Evolutionary conservation across 176 grass and related monocot species (phyloP), one percentile per base, ranked within the genome.

Genomic region (Cocos nucifera): DNA sequence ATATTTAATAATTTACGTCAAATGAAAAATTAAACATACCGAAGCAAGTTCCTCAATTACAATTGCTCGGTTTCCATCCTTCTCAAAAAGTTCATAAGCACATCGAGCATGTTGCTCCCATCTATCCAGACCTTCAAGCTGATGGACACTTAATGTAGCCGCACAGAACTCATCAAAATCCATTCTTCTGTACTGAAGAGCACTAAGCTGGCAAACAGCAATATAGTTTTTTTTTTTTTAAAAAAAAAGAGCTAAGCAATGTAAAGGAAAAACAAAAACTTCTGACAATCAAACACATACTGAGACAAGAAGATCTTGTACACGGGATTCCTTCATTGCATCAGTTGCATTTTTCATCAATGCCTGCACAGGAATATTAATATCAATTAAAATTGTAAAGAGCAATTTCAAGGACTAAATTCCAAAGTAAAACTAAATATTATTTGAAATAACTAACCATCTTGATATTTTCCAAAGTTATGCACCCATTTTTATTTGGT

Each of bases 171-270:
- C 87, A 51, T 90, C 78, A 17, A 90, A 90, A 56, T 86, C 82
- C 87, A 90, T 79, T 77, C 82, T 82, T 86, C 87, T 90, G 69
- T 90, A 90, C 63, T 90, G 87, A 77, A 90, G 79, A 54, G 73
- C 75, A 4, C 76, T 86, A 62, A 90, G 65, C 87, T 86, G 79
- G 63, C 35, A 44, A 44, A 44, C 14, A 10, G 35, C 35, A 44
- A 44, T 44, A 44, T 14, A 14, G 35, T 44, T 44, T 44, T 44
- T 44, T 44, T 5, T 2, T 44, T 2, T 14, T 14, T 2, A 12
- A 70, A 79, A 53, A 66, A 60, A 19, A 22, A 62, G 16, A 10
- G 49, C 6, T 67, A 57, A 44, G 51, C 53, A 76, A 39, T 58
- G 19, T 64, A 17, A 73, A 55, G 57, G 9, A 8, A 23, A 29